These are phyloP conservation scores for Mucor sp. DNA, from an alignment of 371 early-diverging fungal species.

Conservation along the genomic window DNA sequence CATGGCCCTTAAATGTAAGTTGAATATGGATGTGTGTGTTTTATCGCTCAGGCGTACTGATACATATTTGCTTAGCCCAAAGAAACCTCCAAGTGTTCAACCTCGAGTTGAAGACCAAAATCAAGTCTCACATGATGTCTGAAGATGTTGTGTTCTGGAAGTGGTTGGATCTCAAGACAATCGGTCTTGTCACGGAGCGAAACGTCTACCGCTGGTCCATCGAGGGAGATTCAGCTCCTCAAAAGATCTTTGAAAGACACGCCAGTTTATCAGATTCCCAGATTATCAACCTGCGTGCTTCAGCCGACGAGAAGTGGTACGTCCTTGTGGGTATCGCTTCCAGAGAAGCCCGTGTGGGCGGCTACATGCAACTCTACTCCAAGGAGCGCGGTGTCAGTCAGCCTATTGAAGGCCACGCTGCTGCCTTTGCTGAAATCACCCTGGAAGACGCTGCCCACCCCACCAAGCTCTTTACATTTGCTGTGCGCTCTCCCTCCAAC, in stretches of 20 bases:
- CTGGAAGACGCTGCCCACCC: constrained; percentile 78
- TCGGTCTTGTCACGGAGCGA: constrained; percentile 90
- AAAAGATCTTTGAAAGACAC: constrained; percentile 94
- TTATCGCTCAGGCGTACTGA: neutral
- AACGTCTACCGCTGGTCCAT: constrained; percentile 97
- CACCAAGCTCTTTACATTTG: constrained; percentile 92
- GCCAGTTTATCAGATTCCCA: constrained; percentile 81
- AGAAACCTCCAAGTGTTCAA: constrained; percentile 96
- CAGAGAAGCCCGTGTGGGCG: constrained; percentile 88
- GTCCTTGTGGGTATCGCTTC: constrained; percentile 93
- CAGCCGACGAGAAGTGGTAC: constrained; percentile 92
- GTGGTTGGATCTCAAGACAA: constrained; percentile 86
- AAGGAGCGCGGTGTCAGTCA: constrained; percentile 93
- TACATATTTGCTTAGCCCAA: constrained; percentile 63
- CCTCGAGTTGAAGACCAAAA: constrained; percentile 91
- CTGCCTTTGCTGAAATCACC: constrained; percentile 89
- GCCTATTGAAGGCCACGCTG: constrained; percentile 96
- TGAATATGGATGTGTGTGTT: neutral
- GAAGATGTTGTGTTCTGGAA: constrained; percentile 98
- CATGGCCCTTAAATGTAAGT: constrained; percentile 91
- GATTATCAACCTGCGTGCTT: constrained; percentile 94
- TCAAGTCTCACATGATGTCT: constrained; percentile 88
- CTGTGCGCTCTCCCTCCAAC: constrained; percentile 73
- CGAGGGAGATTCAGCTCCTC: constrained; percentile 85
- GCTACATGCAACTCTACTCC: constrained; percentile 95